Percentiles rank a stretch among this genome's conserved stretches.
phyloP scores from a whole-genome alignment of 805 yeast genomes.

The Kregervanrija delftensis region DNA sequence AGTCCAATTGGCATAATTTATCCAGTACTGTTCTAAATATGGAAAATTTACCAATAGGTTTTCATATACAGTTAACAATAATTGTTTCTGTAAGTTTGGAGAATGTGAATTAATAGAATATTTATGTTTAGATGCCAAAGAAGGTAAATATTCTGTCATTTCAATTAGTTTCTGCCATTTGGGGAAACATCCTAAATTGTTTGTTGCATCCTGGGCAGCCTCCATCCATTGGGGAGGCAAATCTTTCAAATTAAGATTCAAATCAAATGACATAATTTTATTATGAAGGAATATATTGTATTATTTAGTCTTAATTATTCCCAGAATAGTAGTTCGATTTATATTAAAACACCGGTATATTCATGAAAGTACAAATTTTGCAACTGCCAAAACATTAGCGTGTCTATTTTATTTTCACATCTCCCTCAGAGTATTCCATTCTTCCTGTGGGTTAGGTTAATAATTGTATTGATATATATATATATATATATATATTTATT shows the following conservation, averaged over 20 bases:
- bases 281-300: no score
- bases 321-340: no score
- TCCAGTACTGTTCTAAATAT: slow-evolving; percentile 47
- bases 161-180: slow-evolving; percentile 33
- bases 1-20: slow-evolving; percentile 44
- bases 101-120: neutral
- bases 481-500: no score
- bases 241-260: slow-evolving; percentile 12
- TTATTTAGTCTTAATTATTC: no score
- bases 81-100: slow-evolving; percentile 1
- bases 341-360: no score
- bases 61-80: slow-evolving; percentile 34
- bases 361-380: no score
- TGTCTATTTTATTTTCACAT: no score
- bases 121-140: slow-evolving; percentile 6
- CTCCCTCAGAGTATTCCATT: no score
- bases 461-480: no score
- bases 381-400: no score
- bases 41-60: slow-evolving; percentile 44
- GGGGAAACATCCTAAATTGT: slow-evolving; percentile 27
- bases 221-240: slow-evolving; percentile 26
- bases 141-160: slow-evolving; percentile 25
- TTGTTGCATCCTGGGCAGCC: slow-evolving; percentile 27
- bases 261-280: slow-evolving; percentile 2
- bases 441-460: no score